These are phyloP conservation scores for Marasmius tenuissimus DNA, from an alignment of 1,284 basidiomycete species.

Conservation along the genomic window DNA sequence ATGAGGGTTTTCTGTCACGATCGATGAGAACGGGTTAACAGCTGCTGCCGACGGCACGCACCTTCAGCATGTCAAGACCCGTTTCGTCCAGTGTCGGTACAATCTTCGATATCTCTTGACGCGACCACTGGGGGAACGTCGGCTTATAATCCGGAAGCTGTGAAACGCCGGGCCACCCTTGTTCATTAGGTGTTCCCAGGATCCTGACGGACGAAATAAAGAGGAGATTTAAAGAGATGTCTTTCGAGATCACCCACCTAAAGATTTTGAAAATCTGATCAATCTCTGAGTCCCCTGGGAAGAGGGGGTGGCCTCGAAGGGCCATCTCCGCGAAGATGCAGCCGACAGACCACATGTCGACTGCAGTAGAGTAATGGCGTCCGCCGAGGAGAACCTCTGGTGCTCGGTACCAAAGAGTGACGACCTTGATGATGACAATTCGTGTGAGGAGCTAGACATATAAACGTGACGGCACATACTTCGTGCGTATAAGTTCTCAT, in stretches of 20 bases:
- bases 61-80: slow-evolving; percentile 80
- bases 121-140: slow-evolving; percentile 94
- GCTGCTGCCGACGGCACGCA: slow-evolving; percentile 22
- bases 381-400: slow-evolving; percentile 96
- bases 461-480: slow-evolving; percentile 44
- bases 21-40: neutral
- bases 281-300: slow-evolving; percentile 98
- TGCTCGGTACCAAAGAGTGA: slow-evolving; percentile 98
- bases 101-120: slow-evolving; percentile 64
- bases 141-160: slow-evolving; percentile 94
- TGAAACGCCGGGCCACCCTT: slow-evolving; percentile 90
- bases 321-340: slow-evolving; percentile 96
- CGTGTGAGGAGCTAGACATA: slow-evolving; percentile 6
- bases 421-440: slow-evolving; percentile 61
- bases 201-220: slow-evolving; percentile 51
- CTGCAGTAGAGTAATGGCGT: slow-evolving; percentile 93
- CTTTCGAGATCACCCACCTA: slow-evolving; percentile 51
- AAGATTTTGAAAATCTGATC: slow-evolving; percentile 99
- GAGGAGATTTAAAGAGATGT: neutral
- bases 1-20: slow-evolving; percentile 70
- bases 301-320: slow-evolving; percentile 84
- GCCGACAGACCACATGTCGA: slow-evolving; percentile 99
- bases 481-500: slow-evolving; percentile 98
- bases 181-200: slow-evolving; percentile 93
- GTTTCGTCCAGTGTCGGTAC: slow-evolving; percentile 70